Conservation (phyloP, 1,284 basidiomycete species). For the Heterobasidion annosum region DNA sequence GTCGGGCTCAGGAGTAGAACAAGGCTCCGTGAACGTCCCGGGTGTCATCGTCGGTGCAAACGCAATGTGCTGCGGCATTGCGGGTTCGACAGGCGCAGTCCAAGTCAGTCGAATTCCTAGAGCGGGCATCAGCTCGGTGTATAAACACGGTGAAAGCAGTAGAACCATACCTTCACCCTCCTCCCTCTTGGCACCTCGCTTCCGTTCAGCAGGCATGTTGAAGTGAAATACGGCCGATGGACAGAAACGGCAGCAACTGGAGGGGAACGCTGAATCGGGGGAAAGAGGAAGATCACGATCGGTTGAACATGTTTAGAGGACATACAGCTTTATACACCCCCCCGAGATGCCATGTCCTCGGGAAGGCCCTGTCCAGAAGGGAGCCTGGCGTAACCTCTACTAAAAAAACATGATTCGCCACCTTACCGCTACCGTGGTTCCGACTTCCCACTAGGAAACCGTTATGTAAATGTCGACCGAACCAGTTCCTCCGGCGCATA, state of each 20-base stretch:
- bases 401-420: neutral
- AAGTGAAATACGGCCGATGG: neutral
- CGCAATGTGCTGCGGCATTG: constrained; percentile 30
- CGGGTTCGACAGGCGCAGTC: constrained; percentile 39
- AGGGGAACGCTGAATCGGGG: constrained; percentile 3
- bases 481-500: too few species aligned
- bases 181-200: constrained; percentile 33
- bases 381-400: neutral
- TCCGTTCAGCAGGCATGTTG: constrained; percentile 49
- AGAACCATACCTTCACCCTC: constrained; percentile 30
- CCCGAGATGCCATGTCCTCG: neutral
- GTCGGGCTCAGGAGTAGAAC: constrained; percentile 19
- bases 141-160: too few species aligned
- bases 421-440: neutral
- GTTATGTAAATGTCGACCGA: neutral
- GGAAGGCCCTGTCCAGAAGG: neutral
- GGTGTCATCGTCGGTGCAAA: constrained; percentile 55
- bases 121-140: neutral
- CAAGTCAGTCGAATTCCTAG: constrained; percentile 33
- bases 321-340: neutral
- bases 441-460: neutral
- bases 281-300: neutral
- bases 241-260: constrained; percentile 1
- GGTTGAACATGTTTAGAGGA: neutral
- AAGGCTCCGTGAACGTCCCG: constrained; percentile 46